Percentiles rank a stretch among this genome's conserved stretches.
Evolutionary conservation across 257 asterid genomes (phyloP).

Genomic region (Lantana camara): DNA sequence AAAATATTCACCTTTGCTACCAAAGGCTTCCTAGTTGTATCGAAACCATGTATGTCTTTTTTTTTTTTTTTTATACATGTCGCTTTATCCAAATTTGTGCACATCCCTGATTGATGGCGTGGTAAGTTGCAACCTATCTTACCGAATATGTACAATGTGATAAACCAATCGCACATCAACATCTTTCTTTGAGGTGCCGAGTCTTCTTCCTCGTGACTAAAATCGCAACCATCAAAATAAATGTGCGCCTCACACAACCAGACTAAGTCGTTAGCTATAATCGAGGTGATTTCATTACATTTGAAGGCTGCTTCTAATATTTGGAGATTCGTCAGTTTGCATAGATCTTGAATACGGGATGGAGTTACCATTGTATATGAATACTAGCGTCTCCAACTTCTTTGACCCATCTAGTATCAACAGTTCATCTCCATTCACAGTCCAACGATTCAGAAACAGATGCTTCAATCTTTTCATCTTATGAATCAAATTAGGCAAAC

Average conservation of each 20-base stretch:
- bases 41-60: too few relatives aligned
- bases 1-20: too few relatives aligned
- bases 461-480: slow-evolving; percentile 27
- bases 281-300: not conserved
- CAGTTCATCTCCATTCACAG: not conserved
- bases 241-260: not conserved
- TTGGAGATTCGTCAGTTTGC: slow-evolving; percentile 4
- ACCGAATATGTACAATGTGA: not conserved
- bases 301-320: rapidly evolving
- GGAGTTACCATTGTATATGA: not conserved
- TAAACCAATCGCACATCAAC: not conserved
- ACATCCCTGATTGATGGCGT: not conserved
- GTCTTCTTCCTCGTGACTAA: not conserved
- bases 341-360: not conserved
- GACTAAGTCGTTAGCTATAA: not conserved
- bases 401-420: slow-evolving; percentile 6
- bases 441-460: not conserved
- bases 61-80: too few relatives aligned
- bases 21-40: too few relatives aligned
- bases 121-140: not conserved
- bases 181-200: not conserved
- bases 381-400: slow-evolving; percentile 16
- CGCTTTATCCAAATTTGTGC: not conserved
- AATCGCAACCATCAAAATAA: not conserved
- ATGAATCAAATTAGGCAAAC: not conserved